phyloP scores from a whole-genome alignment of 805 yeast genomes.

The Candida stauntonica region DNA sequence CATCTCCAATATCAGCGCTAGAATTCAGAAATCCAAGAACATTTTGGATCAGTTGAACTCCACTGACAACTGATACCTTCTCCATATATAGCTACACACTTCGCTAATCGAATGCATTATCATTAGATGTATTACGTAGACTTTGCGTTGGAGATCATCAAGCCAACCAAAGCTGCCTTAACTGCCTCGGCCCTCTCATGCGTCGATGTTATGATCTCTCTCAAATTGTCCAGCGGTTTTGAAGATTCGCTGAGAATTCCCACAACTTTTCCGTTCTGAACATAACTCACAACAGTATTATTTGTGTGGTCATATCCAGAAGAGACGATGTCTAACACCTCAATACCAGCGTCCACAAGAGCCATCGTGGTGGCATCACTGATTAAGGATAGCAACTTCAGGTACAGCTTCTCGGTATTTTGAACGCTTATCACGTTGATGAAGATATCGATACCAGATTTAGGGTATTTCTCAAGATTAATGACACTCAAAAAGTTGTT shows the following conservation, averaged over 20 bases:
- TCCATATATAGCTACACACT: not conserved
- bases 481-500: slow-evolving; percentile 36
- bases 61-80: slow-evolving; percentile 2
- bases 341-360: slow-evolving; percentile 79
- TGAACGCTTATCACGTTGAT: slow-evolving; percentile 54
- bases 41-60: slow-evolving; percentile 23
- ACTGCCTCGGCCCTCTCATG: slow-evolving; percentile 11
- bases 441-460: slow-evolving; percentile 79
- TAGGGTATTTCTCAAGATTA: slow-evolving; percentile 71
- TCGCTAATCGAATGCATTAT: too few species aligned
- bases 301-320: slow-evolving; percentile 46
- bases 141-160: slow-evolving; percentile 8
- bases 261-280: slow-evolving; percentile 54
- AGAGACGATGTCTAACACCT: slow-evolving; percentile 71
- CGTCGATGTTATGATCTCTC: slow-evolving; percentile 10
- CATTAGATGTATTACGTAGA: too few species aligned
- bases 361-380: slow-evolving; percentile 58
- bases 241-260: slow-evolving; percentile 52
- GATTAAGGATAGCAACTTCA: slow-evolving; percentile 34
- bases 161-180: slow-evolving; percentile 12
- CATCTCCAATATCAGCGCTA: slow-evolving; percentile 16
- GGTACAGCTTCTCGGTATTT: slow-evolving; percentile 28
- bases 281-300: slow-evolving; percentile 45
- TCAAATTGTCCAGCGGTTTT: slow-evolving; percentile 9
- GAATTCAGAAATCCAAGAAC: slow-evolving; percentile 22